Conservation (phyloP, 371 early-diverging fungal genomes). For the Chytridiales sp. region DNA sequence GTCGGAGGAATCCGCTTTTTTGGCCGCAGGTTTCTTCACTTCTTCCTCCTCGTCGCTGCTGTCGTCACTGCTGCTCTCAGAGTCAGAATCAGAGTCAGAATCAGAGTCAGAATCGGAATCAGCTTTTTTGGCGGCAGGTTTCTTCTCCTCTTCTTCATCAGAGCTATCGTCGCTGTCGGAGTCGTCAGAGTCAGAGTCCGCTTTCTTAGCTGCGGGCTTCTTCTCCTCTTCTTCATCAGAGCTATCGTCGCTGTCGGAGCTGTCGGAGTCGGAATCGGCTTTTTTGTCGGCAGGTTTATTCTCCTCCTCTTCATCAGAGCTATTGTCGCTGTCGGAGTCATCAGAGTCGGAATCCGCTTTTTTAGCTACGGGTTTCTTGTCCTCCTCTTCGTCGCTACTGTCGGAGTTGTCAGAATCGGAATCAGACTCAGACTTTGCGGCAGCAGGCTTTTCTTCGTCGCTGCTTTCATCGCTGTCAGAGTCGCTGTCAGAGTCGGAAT, state of each 20-base stretch:
- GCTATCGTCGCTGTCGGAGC: slow-evolving; percentile 23
- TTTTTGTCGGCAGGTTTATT: slow-evolving; percentile 22
- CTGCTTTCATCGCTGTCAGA: slow-evolving; percentile 25
- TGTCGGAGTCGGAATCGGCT: slow-evolving; percentile 20
- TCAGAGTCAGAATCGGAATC: neutral
- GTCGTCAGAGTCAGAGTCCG: neutral
- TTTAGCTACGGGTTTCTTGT: slow-evolving; percentile 21
- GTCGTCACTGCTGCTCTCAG: slow-evolving; percentile 7
- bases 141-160: slow-evolving; percentile 14
- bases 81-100: neutral
- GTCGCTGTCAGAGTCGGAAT: slow-evolving; percentile 17
- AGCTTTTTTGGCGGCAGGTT: slow-evolving; percentile 5
- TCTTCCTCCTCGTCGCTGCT: slow-evolving; percentile 21
- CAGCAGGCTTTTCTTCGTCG: slow-evolving; percentile 16
- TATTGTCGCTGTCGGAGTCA: slow-evolving; percentile 27
- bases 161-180: neutral
- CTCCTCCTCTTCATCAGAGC: slow-evolving; percentile 26
- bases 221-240: slow-evolving; percentile 12
- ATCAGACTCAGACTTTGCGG: slow-evolving; percentile 9
- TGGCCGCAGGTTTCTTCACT: neutral
- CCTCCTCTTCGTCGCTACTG: slow-evolving; percentile 25
- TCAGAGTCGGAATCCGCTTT: slow-evolving; percentile 24
- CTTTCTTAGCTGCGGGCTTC: slow-evolving; percentile 8
- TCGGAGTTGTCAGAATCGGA: slow-evolving; percentile 31
- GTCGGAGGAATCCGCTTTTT: neutral